A percentile compares a stretch with the other conserved stretches of the same genome.
phyloP scores from a whole-genome alignment of 1,139 yeast genomes.

The Spathaspora jeffriesii region DNA sequence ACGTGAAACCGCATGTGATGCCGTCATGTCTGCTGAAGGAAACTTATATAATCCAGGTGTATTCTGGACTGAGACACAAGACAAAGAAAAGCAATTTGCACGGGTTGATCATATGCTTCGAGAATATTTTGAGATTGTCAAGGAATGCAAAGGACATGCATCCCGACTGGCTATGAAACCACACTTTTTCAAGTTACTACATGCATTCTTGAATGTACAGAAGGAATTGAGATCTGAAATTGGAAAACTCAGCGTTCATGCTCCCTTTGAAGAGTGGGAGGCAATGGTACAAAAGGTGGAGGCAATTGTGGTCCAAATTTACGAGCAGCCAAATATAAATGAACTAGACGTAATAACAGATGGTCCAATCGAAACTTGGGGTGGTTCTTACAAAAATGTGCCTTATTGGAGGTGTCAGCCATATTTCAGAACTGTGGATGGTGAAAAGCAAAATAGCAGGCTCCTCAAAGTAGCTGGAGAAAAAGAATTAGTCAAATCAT shows the following conservation, averaged over 20 bases:
- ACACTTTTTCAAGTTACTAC: constrained; percentile 84
- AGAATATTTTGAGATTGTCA: constrained; percentile 88
- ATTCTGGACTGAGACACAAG: constrained; percentile 58
- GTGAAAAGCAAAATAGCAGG: constrained; percentile 50
- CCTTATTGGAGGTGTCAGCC: constrained; percentile 99
- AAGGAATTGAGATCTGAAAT: constrained; percentile 76
- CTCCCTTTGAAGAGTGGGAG: constrained; percentile 63
- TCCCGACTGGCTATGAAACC: constrained; percentile 86
- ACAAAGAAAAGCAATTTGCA: constrained; percentile 72
- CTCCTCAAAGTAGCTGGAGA: constrained; percentile 43
- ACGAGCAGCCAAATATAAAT: constrained; percentile 38
- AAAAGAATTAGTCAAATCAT: constrained; percentile 9
- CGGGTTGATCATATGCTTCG: constrained; percentile 81
- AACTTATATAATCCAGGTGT: constrained; percentile 93
- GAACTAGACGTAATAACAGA: constrained; percentile 51
- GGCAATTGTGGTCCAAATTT: constrained; percentile 57
- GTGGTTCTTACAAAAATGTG: constrained; percentile 77
- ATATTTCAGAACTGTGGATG: constrained; percentile 84
- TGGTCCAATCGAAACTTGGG: constrained; percentile 68
- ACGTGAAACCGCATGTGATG: constrained; percentile 70
- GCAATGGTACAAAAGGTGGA: constrained; percentile 70
- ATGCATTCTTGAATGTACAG: constrained; percentile 73
- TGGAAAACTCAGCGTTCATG: constrained; percentile 55
- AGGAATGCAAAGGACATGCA: constrained; percentile 66
- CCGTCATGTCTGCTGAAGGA: constrained; percentile 98